phyloP scores from a whole-genome alignment of 129 eudicot genomes.

The Kitagawia praeruptora region DNA sequence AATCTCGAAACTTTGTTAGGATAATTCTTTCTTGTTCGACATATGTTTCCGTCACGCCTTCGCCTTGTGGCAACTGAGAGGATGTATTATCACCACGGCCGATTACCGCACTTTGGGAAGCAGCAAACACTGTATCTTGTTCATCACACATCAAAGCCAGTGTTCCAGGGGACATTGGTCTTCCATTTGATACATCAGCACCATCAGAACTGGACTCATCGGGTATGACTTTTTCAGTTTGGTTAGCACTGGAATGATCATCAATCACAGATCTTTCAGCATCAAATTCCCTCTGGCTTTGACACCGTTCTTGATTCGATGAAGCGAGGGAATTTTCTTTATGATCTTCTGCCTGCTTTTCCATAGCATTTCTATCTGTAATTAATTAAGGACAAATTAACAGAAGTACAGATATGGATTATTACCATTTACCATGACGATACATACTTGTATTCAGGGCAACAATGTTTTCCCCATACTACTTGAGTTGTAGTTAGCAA shows the following conservation, averaged over 20 bases:
- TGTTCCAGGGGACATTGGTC: constrained; percentile 89
- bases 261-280: constrained; percentile 26
- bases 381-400: constrained; percentile 1
- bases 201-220: constrained; percentile 51
- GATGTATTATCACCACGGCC: constrained; percentile 22
- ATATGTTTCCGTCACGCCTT: constrained; percentile 45
- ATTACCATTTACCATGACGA: neutral
- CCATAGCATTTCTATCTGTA: constrained; percentile 33
- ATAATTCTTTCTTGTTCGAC: constrained; percentile 73
- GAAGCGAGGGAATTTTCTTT: constrained; percentile 42
- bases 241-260: constrained; percentile 34
- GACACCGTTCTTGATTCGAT: constrained; percentile 38
- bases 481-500: neutral
- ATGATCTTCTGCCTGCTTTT: constrained; percentile 33
- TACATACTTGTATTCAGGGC: neutral
- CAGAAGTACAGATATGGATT: neutral
- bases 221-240: constrained; percentile 28
- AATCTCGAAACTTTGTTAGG: constrained; percentile 73
- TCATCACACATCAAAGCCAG: constrained; percentile 94
- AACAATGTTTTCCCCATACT: neutral
- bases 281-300: constrained; percentile 34
- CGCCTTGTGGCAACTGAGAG: constrained; percentile 40
- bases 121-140: constrained; percentile 61
- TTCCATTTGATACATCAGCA: constrained; percentile 39
- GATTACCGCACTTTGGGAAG: constrained; percentile 33